Evolutionary conservation across 2,329 filamentous ascomycete genomes (phyloP).

Genomic region (Fusarium sp.): DNA sequence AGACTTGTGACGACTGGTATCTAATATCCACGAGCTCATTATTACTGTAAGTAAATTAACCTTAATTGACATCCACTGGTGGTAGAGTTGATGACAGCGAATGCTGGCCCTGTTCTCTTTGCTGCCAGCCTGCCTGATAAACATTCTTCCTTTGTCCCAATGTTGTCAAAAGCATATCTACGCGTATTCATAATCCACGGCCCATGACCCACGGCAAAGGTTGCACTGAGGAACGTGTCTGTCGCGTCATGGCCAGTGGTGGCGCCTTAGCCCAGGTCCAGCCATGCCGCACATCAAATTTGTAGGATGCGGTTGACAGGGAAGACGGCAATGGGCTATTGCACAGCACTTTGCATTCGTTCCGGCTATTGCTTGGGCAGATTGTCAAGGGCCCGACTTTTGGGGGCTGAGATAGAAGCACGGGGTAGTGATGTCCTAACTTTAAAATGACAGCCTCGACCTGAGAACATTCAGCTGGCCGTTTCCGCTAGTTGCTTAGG

Average conservation of each 20-base stretch:
- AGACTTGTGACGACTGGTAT: not conserved
- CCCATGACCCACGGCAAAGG: constrained; percentile 13
- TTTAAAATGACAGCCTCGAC: constrained; percentile 8
- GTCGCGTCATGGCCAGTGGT: constrained; percentile 19
- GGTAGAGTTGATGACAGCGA: not conserved
- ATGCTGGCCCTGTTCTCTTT: not conserved
- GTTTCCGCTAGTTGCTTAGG: constrained; percentile 22
- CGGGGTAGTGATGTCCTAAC: constrained; percentile 1
- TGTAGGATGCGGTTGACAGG: constrained; percentile 20
- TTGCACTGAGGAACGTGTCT: constrained; percentile 16
- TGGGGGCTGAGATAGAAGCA: not conserved
- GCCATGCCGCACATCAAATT: constrained; percentile 32
- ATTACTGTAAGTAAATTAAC: not conserved
- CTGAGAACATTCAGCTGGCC: constrained; percentile 16
- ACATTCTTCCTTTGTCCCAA: not conserved
- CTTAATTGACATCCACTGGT: not conserved
- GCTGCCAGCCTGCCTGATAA: not conserved
- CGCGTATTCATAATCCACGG: constrained; percentile 9
- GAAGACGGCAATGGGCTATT: constrained; percentile 1
- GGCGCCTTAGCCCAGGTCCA: constrained; percentile 33
- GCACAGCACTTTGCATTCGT: constrained; percentile 2
- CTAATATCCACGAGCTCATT: not conserved
- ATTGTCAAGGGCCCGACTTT: not conserved
- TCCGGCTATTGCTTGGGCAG: not conserved
- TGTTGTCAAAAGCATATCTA: constrained; percentile 3